Evolutionary conservation across 1,139 yeast species (phyloP).

Genomic region (Hanseniaspora uvarum): DNA sequence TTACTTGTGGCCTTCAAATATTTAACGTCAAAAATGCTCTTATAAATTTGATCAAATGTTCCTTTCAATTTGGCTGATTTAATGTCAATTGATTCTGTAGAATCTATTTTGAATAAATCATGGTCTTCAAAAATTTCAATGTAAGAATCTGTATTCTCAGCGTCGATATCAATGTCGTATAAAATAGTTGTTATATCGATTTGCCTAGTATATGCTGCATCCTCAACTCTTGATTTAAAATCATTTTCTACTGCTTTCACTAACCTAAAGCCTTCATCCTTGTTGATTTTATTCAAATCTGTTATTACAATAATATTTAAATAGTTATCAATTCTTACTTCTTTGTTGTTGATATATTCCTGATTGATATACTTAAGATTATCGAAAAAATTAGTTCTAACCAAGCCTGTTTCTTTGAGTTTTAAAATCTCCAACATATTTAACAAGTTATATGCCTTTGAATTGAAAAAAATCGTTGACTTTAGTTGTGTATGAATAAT

Average conservation of each 20-base stretch:
- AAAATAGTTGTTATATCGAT: not conserved
- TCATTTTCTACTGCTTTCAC: not conserved
- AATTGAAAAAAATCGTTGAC: not conserved
- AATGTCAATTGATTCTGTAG: not conserved
- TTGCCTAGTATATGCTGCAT: not conserved
- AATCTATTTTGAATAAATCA: not conserved
- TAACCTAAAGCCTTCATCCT: not conserved
- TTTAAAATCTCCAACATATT: not conserved
- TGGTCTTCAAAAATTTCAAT: not conserved
- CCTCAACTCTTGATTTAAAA: not conserved
- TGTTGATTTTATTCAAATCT: not conserved
- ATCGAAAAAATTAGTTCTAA: not conserved
- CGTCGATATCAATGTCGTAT: not conserved
- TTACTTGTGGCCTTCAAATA: not conserved
- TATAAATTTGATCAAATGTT: not conserved
- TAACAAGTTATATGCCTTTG: not conserved
- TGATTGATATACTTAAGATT: not conserved
- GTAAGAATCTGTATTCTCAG: not conserved
- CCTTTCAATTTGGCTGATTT: not conserved
- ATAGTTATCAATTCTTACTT: not conserved
- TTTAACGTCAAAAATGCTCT: not conserved
- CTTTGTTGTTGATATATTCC: not conserved
- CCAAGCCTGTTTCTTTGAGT: not conserved
- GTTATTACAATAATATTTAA: not conserved
- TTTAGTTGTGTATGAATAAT: not conserved